A percentile compares a stretch with the other conserved stretches of the same genome.
Conservation (phyloP, 345 rosid species). For the Fremontodendron californicum region DNA sequence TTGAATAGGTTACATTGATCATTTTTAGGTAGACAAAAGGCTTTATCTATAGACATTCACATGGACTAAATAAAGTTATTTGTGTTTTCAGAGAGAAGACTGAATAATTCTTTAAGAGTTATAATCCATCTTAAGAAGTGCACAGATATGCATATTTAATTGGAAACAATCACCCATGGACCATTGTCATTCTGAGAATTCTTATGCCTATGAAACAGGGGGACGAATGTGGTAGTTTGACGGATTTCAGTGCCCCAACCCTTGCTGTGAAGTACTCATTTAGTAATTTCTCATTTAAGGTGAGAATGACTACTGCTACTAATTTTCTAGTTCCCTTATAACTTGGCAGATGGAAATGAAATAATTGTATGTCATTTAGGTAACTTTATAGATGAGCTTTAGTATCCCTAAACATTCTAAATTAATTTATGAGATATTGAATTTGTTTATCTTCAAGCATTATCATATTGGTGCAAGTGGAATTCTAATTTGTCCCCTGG, state of each 20-base stretch:
- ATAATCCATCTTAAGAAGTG: neutral
- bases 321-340: neutral
- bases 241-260: constrained; percentile 62
- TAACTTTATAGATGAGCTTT: neutral
- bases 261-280: constrained; percentile 80
- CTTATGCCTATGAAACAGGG: constrained; percentile 44
- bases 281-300: constrained; percentile 97
- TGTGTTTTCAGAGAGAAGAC: neutral
- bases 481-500: neutral
- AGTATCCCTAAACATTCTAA: neutral
- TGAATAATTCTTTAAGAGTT: neutral
- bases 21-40: neutral
- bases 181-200: neutral
- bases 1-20: neutral
- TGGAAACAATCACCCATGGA: neutral
- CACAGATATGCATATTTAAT: neutral
- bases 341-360: neutral
- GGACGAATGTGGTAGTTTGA: constrained; percentile 75
- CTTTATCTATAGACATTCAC: neutral
- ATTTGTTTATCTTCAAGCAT: neutral
- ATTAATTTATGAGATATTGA: neutral
- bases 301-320: constrained; percentile 29
- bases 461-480: neutral
- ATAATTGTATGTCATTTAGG: neutral
- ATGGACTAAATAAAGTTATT: neutral